Base-by-base conservation (phyloP, 768 basidiomycete genomes). In the Leucocoprinus birnbaumii region DNA sequence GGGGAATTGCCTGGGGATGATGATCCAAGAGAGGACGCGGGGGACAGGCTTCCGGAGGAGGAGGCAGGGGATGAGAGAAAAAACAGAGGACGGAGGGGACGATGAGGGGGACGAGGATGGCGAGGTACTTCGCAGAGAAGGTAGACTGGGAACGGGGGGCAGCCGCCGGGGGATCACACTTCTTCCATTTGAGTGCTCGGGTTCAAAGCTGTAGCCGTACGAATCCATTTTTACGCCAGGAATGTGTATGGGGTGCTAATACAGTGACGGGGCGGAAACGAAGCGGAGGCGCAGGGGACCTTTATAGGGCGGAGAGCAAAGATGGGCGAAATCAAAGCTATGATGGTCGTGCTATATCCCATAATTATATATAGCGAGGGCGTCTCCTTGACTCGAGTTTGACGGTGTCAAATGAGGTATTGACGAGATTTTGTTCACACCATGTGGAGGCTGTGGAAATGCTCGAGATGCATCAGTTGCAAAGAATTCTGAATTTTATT, bases 371-470 rank as follows among this genome's bases (percentile, higher is more conserved):
- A 31, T 31, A 42, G 3, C 27, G 21, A 35, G 34, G 41, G 51
- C 43, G 51, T 45, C 21, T 31, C 26, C 27, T 45, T 53, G 51
- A 53, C 51, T 44, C 43, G 43, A 53, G 19, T 34, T 41, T 16
- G 42, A 43, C 42, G 19, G 18, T 40, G 37, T 40, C 37, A 46
- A 40, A 47, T 31, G 31, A 31, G 25, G 18, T 34, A 19, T 21
- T 38, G 22, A 40, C 24, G 26, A 35, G 42, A 9, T 34, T 31
- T 11, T 31, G 31, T 31, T 31, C 11, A 11, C 6, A 31, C 31
- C 31, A 51, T 21, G 18, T 45, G 42, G 51, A 53, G 51, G 51
- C 51, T 53, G 51, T 53, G 51, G 31, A 53, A 44, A 44, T 53
- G 51, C 27, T 44, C 42, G 51, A 37, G 31, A 31, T 51, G 13